Evolutionary conservation across 345 rosid species (phyloP).

Genomic region (Salix caprea): DNA sequence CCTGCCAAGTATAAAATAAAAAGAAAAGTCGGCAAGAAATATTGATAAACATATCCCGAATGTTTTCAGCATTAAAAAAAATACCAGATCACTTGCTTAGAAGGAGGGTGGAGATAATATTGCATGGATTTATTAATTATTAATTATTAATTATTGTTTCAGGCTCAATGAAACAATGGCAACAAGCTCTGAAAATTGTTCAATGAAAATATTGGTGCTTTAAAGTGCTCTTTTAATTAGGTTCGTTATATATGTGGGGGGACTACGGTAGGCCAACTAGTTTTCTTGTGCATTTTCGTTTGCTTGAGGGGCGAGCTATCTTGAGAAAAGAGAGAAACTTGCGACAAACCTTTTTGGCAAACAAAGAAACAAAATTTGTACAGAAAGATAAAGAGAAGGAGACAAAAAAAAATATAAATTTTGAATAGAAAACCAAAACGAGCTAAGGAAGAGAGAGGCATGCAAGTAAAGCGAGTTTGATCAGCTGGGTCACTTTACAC

Average conservation of each 20-base stretch:
- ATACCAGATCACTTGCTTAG: too few species aligned
- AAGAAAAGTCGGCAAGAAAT: not conserved
- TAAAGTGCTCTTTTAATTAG: not conserved
- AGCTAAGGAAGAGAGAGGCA: constrained; percentile 6
- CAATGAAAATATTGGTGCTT: not conserved
- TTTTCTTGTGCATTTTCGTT: not conserved
- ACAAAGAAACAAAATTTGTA: not conserved
- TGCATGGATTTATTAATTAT: too few species aligned
- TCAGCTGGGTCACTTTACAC: constrained; percentile 28
- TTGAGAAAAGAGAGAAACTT: constrained; percentile 31
- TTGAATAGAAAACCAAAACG: constrained; percentile 15
- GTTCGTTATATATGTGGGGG: not conserved
- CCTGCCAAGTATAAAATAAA: constrained; percentile 1
- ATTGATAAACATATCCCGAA: not conserved
- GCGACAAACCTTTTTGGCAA: constrained; percentile 12
- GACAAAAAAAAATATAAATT: not conserved
- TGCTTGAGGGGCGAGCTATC: constrained; percentile 30
- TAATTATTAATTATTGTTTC: too few species aligned
- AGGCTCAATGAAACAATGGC: not conserved
- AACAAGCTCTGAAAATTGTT: not conserved
- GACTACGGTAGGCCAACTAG: not conserved
- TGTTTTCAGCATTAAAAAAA: not conserved
- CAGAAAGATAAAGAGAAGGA: not conserved
- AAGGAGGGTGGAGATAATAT: too few species aligned
- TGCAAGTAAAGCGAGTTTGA: constrained; percentile 16